Percentiles rank a stretch among this genome's conserved stretches.
Evolutionary conservation across 2,329 filamentous ascomycete species (phyloP).

Genomic region (Colletotrichum simmondsii): DNA sequence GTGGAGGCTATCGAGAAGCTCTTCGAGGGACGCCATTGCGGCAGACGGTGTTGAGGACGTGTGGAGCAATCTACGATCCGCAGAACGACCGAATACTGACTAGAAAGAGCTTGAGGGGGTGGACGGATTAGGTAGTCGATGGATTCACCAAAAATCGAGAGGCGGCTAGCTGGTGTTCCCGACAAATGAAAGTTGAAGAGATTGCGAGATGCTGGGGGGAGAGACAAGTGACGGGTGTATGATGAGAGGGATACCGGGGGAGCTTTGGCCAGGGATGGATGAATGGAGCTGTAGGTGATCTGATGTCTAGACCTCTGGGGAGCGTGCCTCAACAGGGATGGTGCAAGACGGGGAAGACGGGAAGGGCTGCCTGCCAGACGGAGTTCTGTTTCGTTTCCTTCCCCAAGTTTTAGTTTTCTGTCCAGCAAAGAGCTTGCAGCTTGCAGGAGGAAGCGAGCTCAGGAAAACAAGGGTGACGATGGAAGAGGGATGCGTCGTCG

Average conservation of each 20-base stretch:
- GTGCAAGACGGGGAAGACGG: conserved; percentile 19
- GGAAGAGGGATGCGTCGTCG: not conserved
- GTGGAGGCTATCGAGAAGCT: conserved; percentile 58
- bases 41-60: not conserved
- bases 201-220: not conserved
- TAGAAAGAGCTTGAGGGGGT: not conserved
- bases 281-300: conserved; percentile 1
- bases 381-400: conserved; percentile 26
- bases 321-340: conserved; percentile 13
- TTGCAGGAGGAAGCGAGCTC: not conserved
- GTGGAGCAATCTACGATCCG: not conserved
- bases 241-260: not conserved
- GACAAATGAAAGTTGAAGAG: not conserved
- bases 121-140: not conserved
- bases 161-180: not conserved
- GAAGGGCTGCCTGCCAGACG: conserved; percentile 18
- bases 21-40: conserved; percentile 38
- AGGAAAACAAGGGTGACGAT: not conserved
- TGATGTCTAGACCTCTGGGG: not conserved
- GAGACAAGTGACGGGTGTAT: not conserved
- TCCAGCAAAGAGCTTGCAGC: not conserved
- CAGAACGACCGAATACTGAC: not conserved
- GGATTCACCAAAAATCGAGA: not conserved
- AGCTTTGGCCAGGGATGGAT: conserved; percentile 1
- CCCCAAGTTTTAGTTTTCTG: not conserved